Evolutionary conservation across 345 rosid species (phyloP).

Genomic region (Acer saccharum): DNA sequence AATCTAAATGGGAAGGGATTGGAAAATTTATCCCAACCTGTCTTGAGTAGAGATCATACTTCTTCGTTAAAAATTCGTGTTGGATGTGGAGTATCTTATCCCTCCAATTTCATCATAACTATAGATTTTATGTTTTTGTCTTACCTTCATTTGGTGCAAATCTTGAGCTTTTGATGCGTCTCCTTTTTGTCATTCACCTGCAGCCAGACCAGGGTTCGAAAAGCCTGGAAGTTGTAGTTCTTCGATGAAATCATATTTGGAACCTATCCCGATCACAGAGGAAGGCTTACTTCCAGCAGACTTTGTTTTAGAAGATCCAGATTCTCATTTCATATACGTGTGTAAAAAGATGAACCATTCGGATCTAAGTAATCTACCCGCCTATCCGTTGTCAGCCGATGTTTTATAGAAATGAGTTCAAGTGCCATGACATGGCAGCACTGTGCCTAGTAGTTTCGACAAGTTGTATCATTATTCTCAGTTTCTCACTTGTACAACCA

Average conservation of each 20-base stretch:
- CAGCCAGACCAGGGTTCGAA: slow-evolving; percentile 89
- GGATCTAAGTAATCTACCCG: slow-evolving; percentile 31
- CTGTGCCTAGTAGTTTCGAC: slow-evolving; percentile 19
- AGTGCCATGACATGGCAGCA: slow-evolving; percentile 16
- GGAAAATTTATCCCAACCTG: not conserved
- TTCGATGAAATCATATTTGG: slow-evolving; percentile 49
- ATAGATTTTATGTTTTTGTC: not conserved
- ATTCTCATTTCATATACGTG: slow-evolving; percentile 83
- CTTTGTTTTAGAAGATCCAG: slow-evolving; percentile 85
- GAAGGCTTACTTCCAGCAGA: slow-evolving; percentile 64
- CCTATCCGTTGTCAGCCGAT: slow-evolving; percentile 44
- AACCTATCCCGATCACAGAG: slow-evolving; percentile 69
- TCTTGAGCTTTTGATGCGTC: not conserved
- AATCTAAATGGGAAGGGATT: not conserved
- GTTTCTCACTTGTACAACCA: slow-evolving; percentile 22
- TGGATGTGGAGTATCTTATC: not conserved
- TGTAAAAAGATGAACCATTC: slow-evolving; percentile 59
- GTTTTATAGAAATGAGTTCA: slow-evolving; percentile 24
- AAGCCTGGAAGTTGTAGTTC: slow-evolving; percentile 44
- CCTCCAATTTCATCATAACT: not conserved
- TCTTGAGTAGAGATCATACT: not conserved
- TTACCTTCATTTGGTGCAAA: not conserved
- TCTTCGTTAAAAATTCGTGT: not conserved
- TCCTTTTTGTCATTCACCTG: slow-evolving; percentile 20
- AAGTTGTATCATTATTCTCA: slow-evolving; percentile 19